Conservation (phyloP, 2,329 filamentous ascomycete species). For the Hymenoscyphus occultus region DNA sequence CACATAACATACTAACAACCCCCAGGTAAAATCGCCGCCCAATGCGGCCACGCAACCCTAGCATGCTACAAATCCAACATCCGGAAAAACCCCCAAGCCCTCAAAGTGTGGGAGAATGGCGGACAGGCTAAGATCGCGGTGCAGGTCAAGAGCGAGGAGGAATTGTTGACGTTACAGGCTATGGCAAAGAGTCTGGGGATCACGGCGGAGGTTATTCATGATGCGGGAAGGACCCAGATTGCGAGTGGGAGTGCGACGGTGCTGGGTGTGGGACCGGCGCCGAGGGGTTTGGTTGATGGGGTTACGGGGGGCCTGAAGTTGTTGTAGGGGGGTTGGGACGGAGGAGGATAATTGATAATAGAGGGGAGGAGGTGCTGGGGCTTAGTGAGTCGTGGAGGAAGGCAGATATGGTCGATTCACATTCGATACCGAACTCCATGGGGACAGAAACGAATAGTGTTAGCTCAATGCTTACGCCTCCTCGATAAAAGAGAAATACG, state of each 20-base stretch:
- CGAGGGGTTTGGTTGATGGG: conserved; percentile 80
- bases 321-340: conserved; percentile 47
- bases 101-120: conserved; percentile 78
- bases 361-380: neutral
- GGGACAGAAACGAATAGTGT: neutral
- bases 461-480: neutral
- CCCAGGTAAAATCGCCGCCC: conserved; percentile 91
- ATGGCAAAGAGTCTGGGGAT: conserved; percentile 80
- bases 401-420: neutral
- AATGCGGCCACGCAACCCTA: conserved; percentile 92
- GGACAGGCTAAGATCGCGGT: conserved; percentile 95
- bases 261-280: conserved; percentile 76
- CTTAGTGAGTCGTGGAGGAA: neutral
- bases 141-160: conserved; percentile 83
- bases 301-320: conserved; percentile 84
- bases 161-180: conserved; percentile 69
- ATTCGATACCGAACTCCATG: neutral
- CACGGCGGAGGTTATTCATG: conserved; percentile 84
- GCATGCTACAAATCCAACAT: conserved; percentile 90
- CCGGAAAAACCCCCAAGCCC: conserved; percentile 56
- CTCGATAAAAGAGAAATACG: neutral
- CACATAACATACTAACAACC: neutral
- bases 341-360: neutral
- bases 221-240: conserved; percentile 97
- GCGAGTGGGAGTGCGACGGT: conserved; percentile 90